Evolutionary conservation across 2,329 filamentous ascomycete genomes (phyloP).

Genomic region (Scleromitrula shiraiana): DNA sequence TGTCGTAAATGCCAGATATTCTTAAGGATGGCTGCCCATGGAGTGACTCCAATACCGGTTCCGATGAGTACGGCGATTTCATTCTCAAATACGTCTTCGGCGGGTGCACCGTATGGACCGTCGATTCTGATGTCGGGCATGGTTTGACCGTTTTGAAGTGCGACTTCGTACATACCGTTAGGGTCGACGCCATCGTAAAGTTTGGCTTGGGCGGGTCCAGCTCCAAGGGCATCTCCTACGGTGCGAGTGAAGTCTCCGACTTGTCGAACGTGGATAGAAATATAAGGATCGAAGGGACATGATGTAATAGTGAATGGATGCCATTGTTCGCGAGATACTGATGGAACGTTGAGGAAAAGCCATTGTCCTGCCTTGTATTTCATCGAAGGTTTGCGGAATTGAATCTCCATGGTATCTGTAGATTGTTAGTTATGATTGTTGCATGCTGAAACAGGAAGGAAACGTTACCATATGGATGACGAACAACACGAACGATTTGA

Average conservation of each 20-base stretch:
- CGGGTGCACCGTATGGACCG: constrained; percentile 91
- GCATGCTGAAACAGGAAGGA: not conserved
- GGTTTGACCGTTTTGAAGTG: constrained; percentile 81
- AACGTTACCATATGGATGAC: constrained; percentile 79
- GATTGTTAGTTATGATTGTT: constrained; percentile 25
- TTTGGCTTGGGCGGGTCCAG: constrained; percentile 77
- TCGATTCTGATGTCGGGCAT: constrained; percentile 90
- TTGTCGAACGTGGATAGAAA: constrained; percentile 90
- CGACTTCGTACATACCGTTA: constrained; percentile 96
- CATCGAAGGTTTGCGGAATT: constrained; percentile 94
- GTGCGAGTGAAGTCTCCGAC: constrained; percentile 91
- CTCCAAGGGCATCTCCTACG: constrained; percentile 94
- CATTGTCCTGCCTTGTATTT: constrained; percentile 98
- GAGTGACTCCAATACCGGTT: constrained; percentile 80
- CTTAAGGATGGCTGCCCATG: constrained; percentile 83
- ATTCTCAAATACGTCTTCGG: constrained; percentile 94
- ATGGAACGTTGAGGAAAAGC: constrained; percentile 91
- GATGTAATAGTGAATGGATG: constrained; percentile 99
- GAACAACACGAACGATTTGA: constrained; percentile 86
- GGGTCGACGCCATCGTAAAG: constrained; percentile 87
- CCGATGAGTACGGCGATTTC: constrained; percentile 81
- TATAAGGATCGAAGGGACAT: constrained; percentile 90
- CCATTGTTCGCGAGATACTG: constrained; percentile 86
- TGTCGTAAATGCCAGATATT: constrained; percentile 97
- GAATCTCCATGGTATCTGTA: constrained; percentile 86